Evolutionary conservation across 768 basidiomycete species (phyloP), one percentile per base, ranked within the genome.

Genomic region (Epithele typhae): DNA sequence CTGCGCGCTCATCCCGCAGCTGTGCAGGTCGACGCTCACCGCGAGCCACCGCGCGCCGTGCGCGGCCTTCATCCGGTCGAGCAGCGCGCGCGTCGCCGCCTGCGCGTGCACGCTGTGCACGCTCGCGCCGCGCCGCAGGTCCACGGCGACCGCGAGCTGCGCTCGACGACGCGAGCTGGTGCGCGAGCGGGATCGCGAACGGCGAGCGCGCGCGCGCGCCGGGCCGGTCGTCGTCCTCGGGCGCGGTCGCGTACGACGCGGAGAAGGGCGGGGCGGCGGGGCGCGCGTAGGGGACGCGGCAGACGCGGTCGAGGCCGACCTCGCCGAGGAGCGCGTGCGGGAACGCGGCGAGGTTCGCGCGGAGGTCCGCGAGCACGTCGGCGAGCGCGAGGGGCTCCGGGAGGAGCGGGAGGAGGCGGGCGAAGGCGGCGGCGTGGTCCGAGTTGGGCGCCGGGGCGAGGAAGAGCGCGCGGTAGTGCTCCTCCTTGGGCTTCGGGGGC

Each of bases 1-100:
- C 59, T 94, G 78, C 6, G 81, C 71, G 50, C 86, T 91, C 54
- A 93, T 67, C 0, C 91, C 89, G 59, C 92, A 97, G 37, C 87
- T 90, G 63, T 99, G 95, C 55, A 99, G 64, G 61, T 95, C 92
- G 38, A 97, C 66, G 57, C 83, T 94, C 60, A 96, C 81, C 17
- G 60, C 61, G 40, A 68, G 65, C 77, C 86, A 93, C 19, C 63
- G 66, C 7, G 68, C 62, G 5, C 79, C 77, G 45, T 87, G 72
- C 59, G 74, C 78, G 52, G 71, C 64, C 40, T 74, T 66, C 74
- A 92, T 78, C 36, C 69, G 69, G 23, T 68, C 65, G 19, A 98
- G 63, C 25, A 92, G 64, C 15, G 86, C 81, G 24, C 81, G 53
- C 1, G 91, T 92, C 45, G 70, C 81, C 57, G 79, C 70, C 36